phyloP scores from a whole-genome alignment of 495 filamentous ascomycete genomes.

The Trichoderma reesei region DNA sequence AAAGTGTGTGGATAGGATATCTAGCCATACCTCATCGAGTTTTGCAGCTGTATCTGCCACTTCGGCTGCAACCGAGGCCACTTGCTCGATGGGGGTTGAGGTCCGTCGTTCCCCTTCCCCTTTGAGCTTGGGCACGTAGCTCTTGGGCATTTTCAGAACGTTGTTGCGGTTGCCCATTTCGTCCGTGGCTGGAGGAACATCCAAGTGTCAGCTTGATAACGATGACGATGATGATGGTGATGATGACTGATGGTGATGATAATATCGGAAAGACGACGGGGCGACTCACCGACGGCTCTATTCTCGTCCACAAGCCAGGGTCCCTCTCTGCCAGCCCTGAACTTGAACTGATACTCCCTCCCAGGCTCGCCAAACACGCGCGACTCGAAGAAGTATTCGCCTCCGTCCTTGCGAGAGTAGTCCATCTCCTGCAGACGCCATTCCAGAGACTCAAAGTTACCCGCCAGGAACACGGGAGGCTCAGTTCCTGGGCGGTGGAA shows the following conservation, averaged over 20 bases:
- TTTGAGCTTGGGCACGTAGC: conserved; percentile 18
- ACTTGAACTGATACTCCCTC: conserved; percentile 57
- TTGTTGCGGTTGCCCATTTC: conserved; percentile 50
- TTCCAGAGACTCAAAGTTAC: conserved; percentile 52
- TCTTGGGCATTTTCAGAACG: conserved; percentile 33
- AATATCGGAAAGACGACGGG: not conserved
- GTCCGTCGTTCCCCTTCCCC: conserved; percentile 19
- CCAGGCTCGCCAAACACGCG: conserved; percentile 36
- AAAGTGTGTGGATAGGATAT: not conserved
- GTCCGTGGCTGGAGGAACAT: conserved; percentile 37
- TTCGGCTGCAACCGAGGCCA: conserved; percentile 1
- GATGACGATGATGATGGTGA: not conserved
- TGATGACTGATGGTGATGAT: not conserved
- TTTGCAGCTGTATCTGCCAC: conserved; percentile 22
- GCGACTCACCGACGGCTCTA: conserved; percentile 38
- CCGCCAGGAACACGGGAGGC: conserved; percentile 56
- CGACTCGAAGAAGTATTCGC: conserved; percentile 35
- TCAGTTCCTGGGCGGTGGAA: conserved; percentile 45
- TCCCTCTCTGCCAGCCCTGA: conserved; percentile 50
- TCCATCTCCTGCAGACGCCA: conserved; percentile 56
- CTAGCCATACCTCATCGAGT: conserved; percentile 15
- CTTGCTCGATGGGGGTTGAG: conserved; percentile 16
- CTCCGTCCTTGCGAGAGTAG: conserved; percentile 30
- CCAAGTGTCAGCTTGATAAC: not conserved
- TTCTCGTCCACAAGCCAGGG: conserved; percentile 57